Conservation (phyloP, 1,139 yeast genomes). For the Yamadazyma trypodendri region DNA sequence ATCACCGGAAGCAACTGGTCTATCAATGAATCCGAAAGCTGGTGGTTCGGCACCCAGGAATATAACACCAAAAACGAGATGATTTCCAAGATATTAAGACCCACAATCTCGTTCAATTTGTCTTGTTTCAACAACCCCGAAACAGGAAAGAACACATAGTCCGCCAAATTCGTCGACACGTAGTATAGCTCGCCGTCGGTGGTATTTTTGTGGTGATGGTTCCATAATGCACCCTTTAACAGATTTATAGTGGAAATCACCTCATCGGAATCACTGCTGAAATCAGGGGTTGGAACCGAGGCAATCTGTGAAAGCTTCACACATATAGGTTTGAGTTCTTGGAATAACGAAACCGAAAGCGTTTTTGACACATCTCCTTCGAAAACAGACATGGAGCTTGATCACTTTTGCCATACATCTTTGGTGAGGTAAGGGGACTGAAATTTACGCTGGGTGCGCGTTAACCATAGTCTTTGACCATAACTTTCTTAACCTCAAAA, state of each 20-base stretch:
- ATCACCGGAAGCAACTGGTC: constrained; percentile 40
- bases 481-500: too few species aligned
- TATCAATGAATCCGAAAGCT: constrained; percentile 19
- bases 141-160: constrained; percentile 43
- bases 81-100: constrained; percentile 25
- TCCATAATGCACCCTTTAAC: constrained; percentile 14
- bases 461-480: neutral
- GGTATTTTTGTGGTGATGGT: constrained; percentile 17
- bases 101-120: constrained; percentile 20
- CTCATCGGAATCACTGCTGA: constrained; percentile 15
- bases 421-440: neutral
- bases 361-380: constrained; percentile 1
- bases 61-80: constrained; percentile 27
- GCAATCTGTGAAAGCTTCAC: constrained; percentile 28
- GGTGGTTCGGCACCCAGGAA: constrained; percentile 33
- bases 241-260: constrained; percentile 12
- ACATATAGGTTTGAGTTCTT: constrained; percentile 33
- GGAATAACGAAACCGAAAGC: constrained; percentile 32
- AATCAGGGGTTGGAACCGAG: constrained; percentile 14
- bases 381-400: neutral
- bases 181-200: constrained; percentile 18
- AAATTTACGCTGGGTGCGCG: neutral
- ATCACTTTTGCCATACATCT: neutral
- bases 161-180: constrained; percentile 35
- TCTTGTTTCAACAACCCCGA: constrained; percentile 33